phyloP scores from a whole-genome alignment of 768 basidiomycete species.

The Cystoderma amianthinum region DNA sequence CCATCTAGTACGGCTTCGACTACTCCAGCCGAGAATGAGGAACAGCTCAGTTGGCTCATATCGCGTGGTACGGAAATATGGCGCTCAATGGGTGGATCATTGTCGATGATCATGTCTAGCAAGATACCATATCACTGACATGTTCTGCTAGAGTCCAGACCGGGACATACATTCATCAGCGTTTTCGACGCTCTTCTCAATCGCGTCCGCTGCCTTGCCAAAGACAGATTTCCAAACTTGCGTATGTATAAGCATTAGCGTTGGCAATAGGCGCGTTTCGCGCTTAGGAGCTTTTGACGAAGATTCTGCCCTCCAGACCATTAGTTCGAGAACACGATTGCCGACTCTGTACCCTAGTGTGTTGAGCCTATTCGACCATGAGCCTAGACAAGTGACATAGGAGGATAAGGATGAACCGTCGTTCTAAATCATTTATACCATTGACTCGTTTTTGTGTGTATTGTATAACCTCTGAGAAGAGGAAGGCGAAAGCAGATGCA shows the following conservation, averaged over 20 bases:
- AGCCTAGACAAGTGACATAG: neutral
- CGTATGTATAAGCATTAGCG: slow-evolving; percentile 90
- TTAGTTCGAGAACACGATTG: slow-evolving; percentile 77
- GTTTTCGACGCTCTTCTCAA: slow-evolving; percentile 95
- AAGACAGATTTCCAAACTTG: slow-evolving; percentile 95
- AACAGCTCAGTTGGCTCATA: slow-evolving; percentile 90
- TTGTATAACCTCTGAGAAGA: slow-evolving; percentile 91
- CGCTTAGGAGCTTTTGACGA: slow-evolving; percentile 87
- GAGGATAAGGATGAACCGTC: slow-evolving; percentile 44
- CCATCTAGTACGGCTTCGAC: slow-evolving; percentile 97
- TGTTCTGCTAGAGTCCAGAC: slow-evolving; percentile 1
- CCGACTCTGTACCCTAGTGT: slow-evolving; percentile 92
- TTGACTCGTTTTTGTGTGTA: slow-evolving; percentile 95
- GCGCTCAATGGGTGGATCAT: slow-evolving; percentile 88
- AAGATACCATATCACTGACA: slow-evolving; percentile 6
- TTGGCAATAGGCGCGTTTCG: slow-evolving; percentile 85
- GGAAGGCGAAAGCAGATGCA: slow-evolving; percentile 76
- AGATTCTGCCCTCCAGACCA: slow-evolving; percentile 73
- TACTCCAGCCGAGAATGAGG: slow-evolving; percentile 95
- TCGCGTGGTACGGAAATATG: slow-evolving; percentile 92
- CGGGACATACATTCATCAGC: slow-evolving; percentile 81
- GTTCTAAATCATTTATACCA: slow-evolving; percentile 93
- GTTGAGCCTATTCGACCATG: slow-evolving; percentile 59
- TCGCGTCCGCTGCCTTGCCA: slow-evolving; percentile 87
- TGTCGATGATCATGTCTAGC: slow-evolving; percentile 96